phyloP scores from a whole-genome alignment of 768 basidiomycete species.

The Leccinum fibrillosum region DNA sequence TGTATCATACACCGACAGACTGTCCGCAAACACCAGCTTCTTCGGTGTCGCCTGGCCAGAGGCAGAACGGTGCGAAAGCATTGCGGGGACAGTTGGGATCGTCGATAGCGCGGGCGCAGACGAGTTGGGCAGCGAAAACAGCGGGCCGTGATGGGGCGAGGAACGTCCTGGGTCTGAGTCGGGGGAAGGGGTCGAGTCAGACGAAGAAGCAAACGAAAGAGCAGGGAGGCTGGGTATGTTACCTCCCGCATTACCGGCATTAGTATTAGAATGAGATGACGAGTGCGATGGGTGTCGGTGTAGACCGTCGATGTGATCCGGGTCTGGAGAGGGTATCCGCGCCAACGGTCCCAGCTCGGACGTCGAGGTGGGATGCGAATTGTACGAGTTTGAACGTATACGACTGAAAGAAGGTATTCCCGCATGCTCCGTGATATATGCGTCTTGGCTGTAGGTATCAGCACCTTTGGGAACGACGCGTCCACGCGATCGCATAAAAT shows the following conservation, averaged over 20 bases:
- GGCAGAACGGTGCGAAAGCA: constrained; percentile 68
- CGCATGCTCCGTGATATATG: constrained; percentile 42
- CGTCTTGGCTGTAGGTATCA: constrained; percentile 62
- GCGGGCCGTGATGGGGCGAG: constrained; percentile 35
- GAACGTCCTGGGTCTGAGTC: constrained; percentile 36
- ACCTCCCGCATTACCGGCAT: constrained; percentile 25
- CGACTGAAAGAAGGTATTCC: constrained; percentile 45
- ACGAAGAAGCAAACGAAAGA: constrained; percentile 50
- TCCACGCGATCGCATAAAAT: neutral
- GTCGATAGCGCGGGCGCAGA: constrained; percentile 85
- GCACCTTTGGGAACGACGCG: constrained; percentile 47
- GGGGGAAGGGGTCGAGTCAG: constrained; percentile 33
- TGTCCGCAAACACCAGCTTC: constrained; percentile 83
- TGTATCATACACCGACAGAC: constrained; percentile 95
- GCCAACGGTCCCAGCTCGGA: constrained; percentile 72
- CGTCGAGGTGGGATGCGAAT: constrained; percentile 42
- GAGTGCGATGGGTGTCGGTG: constrained; percentile 63
- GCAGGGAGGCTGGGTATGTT: constrained; percentile 46
- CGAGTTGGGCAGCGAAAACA: constrained; percentile 83
- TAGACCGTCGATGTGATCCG: constrained; percentile 85
- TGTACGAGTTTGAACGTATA: constrained; percentile 82
- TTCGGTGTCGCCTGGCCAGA: constrained; percentile 74
- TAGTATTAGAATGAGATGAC: constrained; percentile 35
- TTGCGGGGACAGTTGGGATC: constrained; percentile 43
- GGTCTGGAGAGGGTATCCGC: constrained; percentile 78